Conservation (phyloP, 345 rosid genomes). For the Brassica nigra region DNA sequence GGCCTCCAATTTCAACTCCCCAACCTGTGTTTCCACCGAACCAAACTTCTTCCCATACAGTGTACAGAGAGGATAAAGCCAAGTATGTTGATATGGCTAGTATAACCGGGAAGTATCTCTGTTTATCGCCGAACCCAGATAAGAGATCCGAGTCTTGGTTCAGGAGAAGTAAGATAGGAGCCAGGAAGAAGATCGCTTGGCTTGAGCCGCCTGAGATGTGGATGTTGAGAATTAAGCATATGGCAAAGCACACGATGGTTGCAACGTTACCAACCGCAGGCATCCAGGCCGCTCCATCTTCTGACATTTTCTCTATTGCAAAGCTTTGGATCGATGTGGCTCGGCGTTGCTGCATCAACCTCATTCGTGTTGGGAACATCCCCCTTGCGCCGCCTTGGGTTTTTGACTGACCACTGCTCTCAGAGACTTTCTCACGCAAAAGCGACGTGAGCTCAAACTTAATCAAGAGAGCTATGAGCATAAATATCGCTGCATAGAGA, state of each 20-base stretch:
- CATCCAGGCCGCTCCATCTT: slow-evolving; percentile 98
- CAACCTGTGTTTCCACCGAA: slow-evolving; percentile 79
- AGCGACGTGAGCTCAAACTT: slow-evolving; percentile 93
- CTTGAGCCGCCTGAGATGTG: slow-evolving; percentile 89
- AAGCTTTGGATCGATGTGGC: slow-evolving; percentile 66
- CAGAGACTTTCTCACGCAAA: slow-evolving; percentile 79
- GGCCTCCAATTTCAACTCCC: slow-evolving; percentile 91
- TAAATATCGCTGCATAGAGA: slow-evolving; percentile 91
- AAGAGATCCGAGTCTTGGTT: slow-evolving; percentile 98
- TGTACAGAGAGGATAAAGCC: slow-evolving; percentile 65
- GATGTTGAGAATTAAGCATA: slow-evolving; percentile 86
- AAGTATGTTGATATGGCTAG: slow-evolving; percentile 73
- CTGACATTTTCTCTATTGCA: slow-evolving; percentile 89
- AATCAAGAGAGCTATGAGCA: slow-evolving; percentile 94
- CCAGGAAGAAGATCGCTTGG: slow-evolving; percentile 93
- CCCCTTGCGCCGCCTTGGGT: slow-evolving; percentile 53
- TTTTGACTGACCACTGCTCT: slow-evolving; percentile 59
- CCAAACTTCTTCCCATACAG: slow-evolving; percentile 90
- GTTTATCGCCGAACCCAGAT: slow-evolving; percentile 97
- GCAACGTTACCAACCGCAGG: slow-evolving; percentile 97
- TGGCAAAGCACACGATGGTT: slow-evolving; percentile 90
- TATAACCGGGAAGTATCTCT: slow-evolving; percentile 93
- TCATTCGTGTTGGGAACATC: slow-evolving; percentile 68
- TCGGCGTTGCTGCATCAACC: slow-evolving; percentile 94
- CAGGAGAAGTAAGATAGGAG: slow-evolving; percentile 90